Evolutionary conservation across 352 stramenopile species (phyloP).

Genomic region (Globisporangium uncinulatum): DNA sequence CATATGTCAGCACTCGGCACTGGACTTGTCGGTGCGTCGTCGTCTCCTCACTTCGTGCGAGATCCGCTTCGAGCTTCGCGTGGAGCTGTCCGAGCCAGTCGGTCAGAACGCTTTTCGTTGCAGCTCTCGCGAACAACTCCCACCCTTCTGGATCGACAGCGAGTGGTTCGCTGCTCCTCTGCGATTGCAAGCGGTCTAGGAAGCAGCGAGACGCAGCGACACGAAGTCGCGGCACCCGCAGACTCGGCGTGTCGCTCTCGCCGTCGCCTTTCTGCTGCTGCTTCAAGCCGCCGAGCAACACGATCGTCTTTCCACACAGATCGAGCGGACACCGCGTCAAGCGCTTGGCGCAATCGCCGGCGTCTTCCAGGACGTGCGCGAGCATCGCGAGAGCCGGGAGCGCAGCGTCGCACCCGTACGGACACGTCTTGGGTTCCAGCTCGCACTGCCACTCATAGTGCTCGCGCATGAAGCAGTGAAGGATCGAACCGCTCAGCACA

Average conservation of each 20-base stretch:
- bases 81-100: slow-evolving; percentile 8
- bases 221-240: slow-evolving; percentile 5
- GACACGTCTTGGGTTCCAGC: slow-evolving; percentile 35
- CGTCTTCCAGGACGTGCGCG: slow-evolving; percentile 36
- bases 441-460: slow-evolving; percentile 73
- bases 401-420: slow-evolving; percentile 16
- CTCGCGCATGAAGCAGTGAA: slow-evolving; percentile 39
- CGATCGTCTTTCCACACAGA: slow-evolving; percentile 61
- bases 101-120: slow-evolving; percentile 2
- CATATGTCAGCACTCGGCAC: slow-evolving; percentile 45
- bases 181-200: slow-evolving; percentile 1
- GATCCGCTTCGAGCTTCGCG: not conserved
- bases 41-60: not conserved
- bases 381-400: slow-evolving; percentile 34
- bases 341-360: slow-evolving; percentile 38
- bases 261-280: not conserved
- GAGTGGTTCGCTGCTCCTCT: not conserved
- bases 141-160: not conserved
- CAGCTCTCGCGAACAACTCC: slow-evolving; percentile 1
- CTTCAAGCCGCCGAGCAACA: slow-evolving; percentile 19
- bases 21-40: slow-evolving; percentile 13
- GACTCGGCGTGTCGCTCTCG: not conserved
- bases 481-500: slow-evolving; percentile 26
- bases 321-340: slow-evolving; percentile 42
- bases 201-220: slow-evolving; percentile 1